Conservation (phyloP, 2,329 filamentous ascomycete genomes). For the Bipolaris victoriae region DNA sequence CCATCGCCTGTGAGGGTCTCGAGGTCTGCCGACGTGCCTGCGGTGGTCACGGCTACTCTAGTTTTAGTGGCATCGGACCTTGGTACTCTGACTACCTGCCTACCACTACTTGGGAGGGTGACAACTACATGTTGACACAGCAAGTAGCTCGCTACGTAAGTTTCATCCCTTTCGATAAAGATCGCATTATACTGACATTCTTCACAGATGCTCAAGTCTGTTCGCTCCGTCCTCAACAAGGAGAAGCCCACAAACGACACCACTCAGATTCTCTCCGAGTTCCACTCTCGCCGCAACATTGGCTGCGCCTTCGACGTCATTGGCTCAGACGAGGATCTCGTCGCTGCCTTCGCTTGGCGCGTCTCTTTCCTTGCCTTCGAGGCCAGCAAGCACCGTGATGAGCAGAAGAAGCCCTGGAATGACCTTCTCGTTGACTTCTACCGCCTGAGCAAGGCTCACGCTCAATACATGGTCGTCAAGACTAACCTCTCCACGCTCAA, state of each 20-base stretch:
- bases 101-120: slow-evolving; percentile 74
- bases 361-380: slow-evolving; percentile 77
- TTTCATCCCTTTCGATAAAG: slow-evolving; percentile 8
- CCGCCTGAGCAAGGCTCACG: slow-evolving; percentile 75
- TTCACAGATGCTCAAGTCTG: slow-evolving; percentile 71
- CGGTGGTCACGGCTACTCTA: slow-evolving; percentile 77
- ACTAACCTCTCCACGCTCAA: slow-evolving; percentile 76
- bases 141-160: slow-evolving; percentile 74
- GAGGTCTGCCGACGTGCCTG: slow-evolving; percentile 77
- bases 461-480: slow-evolving; percentile 79
- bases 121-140: slow-evolving; percentile 84
- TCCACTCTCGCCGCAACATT: slow-evolving; percentile 69
- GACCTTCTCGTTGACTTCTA: slow-evolving; percentile 79
- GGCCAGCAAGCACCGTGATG: slow-evolving; percentile 74
- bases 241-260: slow-evolving; percentile 72
- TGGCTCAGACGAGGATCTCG: slow-evolving; percentile 71
- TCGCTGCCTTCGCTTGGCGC: slow-evolving; percentile 77
- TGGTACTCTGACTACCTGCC: slow-evolving; percentile 80
- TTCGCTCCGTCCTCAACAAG: slow-evolving; percentile 70
- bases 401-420: slow-evolving; percentile 77
- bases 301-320: slow-evolving; percentile 78
- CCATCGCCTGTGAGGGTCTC: slow-evolving; percentile 74
- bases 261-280: slow-evolving; percentile 68
- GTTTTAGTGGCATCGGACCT: slow-evolving; percentile 75
- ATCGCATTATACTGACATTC: slow-evolving; percentile 6